Evolutionary conservation across 2,329 filamentous ascomycete species (phyloP), one percentile per base, ranked within the genome.

Genomic region (Cordyceps cateniannulata): DNA sequence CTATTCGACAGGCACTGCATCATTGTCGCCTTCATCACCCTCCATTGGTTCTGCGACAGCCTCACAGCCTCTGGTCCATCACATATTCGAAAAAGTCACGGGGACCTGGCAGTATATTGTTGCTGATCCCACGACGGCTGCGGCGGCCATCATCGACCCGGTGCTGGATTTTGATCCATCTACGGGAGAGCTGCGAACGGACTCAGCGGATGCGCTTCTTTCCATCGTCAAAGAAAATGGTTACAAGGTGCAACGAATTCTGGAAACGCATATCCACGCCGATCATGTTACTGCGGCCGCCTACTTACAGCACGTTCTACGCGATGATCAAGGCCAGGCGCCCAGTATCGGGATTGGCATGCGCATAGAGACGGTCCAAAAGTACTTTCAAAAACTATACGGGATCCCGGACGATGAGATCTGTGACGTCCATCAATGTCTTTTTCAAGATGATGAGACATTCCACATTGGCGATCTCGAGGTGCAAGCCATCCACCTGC

Each of bases 231-330:
- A 67, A 4, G 66, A 77, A 1, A 69, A 80, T 1, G 72, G 72
- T 1, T 86, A 85, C 66, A 75, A 63, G 0, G 67, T 87, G 10
- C 72, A 75, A 0, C 72, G 70, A 45, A 82, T 88, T 20, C 75
- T 88, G 3, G 85, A 88, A 64, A 88, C 85, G 0, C 85, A 88
- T 67, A 38, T 76, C 0, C 82, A 86, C 63, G 83, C 83, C 3
- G 82, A 87, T 60, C 84, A 87, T 62, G 63, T 87, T 0, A 87
- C 83, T 0, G 80, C 85, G 0, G 76, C 84, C 0, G 75, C 76
- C 4, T 88, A 87, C 66, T 75, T 88, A 0, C 82, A 85, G 65
- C 68, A 70, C 0, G 69, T 66, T 2, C 73, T 86, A 0, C 64
- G 68, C 0, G 62, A 72, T 8, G 56, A 59, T 0, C 74, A 79